These are phyloP conservation scores for Inosperma sp. DNA, from an alignment of 768 basidiomycete genomes.

Conservation along the genomic window DNA sequence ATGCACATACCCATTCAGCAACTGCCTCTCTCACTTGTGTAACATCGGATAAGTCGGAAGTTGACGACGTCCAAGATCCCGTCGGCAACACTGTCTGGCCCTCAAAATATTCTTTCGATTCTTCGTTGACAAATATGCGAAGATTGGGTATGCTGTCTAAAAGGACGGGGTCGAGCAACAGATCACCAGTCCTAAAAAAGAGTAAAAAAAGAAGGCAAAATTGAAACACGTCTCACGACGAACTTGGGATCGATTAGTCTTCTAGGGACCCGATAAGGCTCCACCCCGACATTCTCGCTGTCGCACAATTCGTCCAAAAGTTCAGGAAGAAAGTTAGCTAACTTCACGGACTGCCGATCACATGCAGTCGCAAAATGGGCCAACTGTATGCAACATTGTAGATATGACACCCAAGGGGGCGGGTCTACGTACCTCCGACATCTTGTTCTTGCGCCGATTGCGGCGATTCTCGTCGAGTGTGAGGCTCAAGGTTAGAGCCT, in stretches of 20 bases:
- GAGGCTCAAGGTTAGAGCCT: background rate
- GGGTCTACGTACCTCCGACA: conserved; percentile 1
- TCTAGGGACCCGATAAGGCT: conserved; percentile 3
- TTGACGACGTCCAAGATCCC: background rate
- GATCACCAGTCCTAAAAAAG: conserved; percentile 3
- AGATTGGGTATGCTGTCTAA: background rate
- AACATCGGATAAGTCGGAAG: background rate
- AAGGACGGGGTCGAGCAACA: background rate
- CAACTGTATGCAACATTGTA: conserved; percentile 1
- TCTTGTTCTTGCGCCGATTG: background rate
- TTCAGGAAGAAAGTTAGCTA: background rate
- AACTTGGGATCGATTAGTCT: conserved; percentile 8
- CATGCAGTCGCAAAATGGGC: conserved; percentile 3
- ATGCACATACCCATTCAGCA: background rate
- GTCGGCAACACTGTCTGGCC: background rate
- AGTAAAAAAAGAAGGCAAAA: background rate
- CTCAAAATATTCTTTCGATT: background rate
- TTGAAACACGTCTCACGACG: background rate
- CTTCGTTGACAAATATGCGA: background rate
- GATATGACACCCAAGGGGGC: background rate
- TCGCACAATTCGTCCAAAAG: background rate
- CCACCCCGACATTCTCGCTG: conserved; percentile 3
- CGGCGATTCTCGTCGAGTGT: background rate
- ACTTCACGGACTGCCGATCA: background rate
- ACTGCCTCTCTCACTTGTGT: background rate